These are phyloP conservation scores for Phytophthora macrochlamydospora DNA, from an alignment of 352 stramenopile genomes.

Conservation along the genomic window DNA sequence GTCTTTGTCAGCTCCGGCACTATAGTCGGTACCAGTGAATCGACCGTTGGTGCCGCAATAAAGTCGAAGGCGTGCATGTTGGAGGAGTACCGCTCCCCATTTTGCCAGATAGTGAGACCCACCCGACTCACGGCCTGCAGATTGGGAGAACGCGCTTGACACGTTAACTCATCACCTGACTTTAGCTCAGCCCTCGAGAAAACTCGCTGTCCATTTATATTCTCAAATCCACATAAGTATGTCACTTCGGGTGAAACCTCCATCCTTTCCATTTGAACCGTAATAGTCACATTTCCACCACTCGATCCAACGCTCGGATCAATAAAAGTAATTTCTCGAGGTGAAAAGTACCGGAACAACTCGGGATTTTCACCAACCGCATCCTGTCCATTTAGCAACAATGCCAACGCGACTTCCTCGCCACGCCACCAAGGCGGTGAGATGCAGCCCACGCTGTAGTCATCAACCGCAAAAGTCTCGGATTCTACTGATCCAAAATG, in stretches of 20 bases:
- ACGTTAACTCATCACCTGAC: slow-evolving; percentile 15
- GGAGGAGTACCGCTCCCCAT: slow-evolving; percentile 33
- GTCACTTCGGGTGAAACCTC: slow-evolving; percentile 3
- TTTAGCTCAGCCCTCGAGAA: slow-evolving; percentile 17
- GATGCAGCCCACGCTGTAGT: slow-evolving; percentile 26
- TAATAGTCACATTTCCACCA: slow-evolving; percentile 26
- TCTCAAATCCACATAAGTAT: slow-evolving; percentile 43
- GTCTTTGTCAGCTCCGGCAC: slow-evolving; percentile 20
- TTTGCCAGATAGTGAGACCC: slow-evolving; percentile 38
- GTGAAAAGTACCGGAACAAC: slow-evolving; percentile 33
- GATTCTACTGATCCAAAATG: slow-evolving; percentile 32
- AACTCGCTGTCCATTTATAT: neutral
- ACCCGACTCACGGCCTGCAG: slow-evolving; percentile 11
- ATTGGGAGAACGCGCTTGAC: neutral
- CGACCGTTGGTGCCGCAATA: slow-evolving; percentile 20
- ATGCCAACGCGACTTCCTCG: slow-evolving; percentile 21
- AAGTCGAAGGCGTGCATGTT: slow-evolving; percentile 35
- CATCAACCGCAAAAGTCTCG: slow-evolving; percentile 5
- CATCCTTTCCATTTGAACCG: slow-evolving; percentile 17
- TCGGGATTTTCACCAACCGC: slow-evolving; percentile 5
- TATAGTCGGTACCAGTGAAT: slow-evolving; percentile 18
- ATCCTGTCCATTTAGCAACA: slow-evolving; percentile 36
- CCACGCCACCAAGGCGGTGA: slow-evolving; percentile 15
- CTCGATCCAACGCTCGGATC: slow-evolving; percentile 25
- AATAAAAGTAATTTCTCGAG: slow-evolving; percentile 32